Conservation (phyloP, 2,329 filamentous ascomycete genomes). For the Cercospora brassicicola region DNA sequence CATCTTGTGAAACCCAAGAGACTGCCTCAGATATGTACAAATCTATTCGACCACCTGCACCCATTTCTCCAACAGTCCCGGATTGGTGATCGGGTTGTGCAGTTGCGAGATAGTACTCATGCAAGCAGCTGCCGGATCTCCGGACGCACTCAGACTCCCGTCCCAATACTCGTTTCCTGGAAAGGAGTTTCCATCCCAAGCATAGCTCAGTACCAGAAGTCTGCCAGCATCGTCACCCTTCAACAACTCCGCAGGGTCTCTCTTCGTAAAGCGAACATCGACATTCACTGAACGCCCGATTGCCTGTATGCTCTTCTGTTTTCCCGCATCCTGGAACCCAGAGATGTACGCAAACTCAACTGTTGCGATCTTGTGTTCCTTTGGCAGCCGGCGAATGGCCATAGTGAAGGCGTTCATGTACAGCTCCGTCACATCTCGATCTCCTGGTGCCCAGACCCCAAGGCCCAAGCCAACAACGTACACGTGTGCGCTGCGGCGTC, state of each 20-base stretch:
- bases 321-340: not conserved
- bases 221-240: constrained; percentile 13
- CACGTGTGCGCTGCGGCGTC: constrained; percentile 29
- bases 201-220: constrained; percentile 38
- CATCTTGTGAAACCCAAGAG: not conserved
- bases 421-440: constrained; percentile 23
- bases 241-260: constrained; percentile 36
- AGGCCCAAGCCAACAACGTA: constrained; percentile 39
- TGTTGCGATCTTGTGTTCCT: constrained; percentile 24
- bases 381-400: constrained; percentile 24
- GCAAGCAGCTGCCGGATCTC: constrained; percentile 40
- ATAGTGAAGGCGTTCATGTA: constrained; percentile 34
- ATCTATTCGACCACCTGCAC: constrained; percentile 11
- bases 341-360: constrained; percentile 37
- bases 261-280: constrained; percentile 32
- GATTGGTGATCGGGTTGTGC: constrained; percentile 39
- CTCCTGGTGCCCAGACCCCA: constrained; percentile 37
- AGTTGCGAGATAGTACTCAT: constrained; percentile 39
- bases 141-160: constrained; percentile 30
- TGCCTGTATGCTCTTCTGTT: not conserved
- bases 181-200: constrained; percentile 41
- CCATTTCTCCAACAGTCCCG: constrained; percentile 19
- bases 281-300: constrained; percentile 20
- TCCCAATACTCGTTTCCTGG: constrained; percentile 41
- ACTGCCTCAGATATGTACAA: not conserved